Conservation (phyloP, 805 yeast species). For the Candida pseudoglaebosa region DNA sequence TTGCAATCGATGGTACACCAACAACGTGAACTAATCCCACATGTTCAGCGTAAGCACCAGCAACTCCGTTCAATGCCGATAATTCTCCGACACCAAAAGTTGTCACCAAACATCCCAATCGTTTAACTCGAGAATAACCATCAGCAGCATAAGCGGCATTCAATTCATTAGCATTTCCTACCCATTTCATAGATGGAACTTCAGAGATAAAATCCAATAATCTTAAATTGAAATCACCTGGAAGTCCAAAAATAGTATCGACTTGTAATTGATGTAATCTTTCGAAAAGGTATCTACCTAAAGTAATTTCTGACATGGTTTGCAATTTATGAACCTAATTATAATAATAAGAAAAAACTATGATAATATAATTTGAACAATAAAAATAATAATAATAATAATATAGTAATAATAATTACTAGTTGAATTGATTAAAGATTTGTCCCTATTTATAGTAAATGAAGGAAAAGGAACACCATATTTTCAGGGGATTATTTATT, state of each 20-base stretch:
- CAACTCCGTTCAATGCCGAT: constrained; percentile 79
- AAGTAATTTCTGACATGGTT: constrained; percentile 49
- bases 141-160: constrained; percentile 88
- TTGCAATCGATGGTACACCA: constrained; percentile 75
- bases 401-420: not conserved
- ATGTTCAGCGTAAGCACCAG: constrained; percentile 87
- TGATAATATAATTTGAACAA: too few species aligned
- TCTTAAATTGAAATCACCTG: constrained; percentile 77
- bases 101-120: constrained; percentile 70
- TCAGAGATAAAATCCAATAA: constrained; percentile 70
- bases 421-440: not conserved
- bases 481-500: too few species aligned
- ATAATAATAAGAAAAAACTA: too few species aligned
- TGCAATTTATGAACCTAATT: too few species aligned
- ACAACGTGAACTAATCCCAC: constrained; percentile 82
- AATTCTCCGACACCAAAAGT: constrained; percentile 92
- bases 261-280: constrained; percentile 70
- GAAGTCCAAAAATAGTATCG: constrained; percentile 72
- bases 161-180: constrained; percentile 86
- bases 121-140: constrained; percentile 81
- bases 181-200: constrained; percentile 78
- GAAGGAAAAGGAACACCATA: too few species aligned
- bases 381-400: too few species aligned
- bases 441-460: too few species aligned
- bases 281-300: constrained; percentile 77